phyloP scores from a whole-genome alignment of 352 stramenopile species.

The Lagenidium giganteum region DNA sequence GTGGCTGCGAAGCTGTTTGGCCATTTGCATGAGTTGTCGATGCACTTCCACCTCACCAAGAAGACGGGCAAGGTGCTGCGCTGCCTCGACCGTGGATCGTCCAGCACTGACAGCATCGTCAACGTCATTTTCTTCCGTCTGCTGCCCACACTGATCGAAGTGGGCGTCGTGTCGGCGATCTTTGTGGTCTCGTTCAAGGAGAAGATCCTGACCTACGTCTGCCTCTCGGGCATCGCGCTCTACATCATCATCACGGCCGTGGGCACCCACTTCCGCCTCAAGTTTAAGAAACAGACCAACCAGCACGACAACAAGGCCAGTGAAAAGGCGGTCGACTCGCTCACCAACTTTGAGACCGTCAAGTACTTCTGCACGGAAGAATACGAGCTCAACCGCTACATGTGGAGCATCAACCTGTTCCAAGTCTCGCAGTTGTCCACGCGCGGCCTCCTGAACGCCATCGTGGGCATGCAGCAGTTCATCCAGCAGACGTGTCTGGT shows the following conservation, averaged over 20 bases:
- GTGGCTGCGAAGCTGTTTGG: constrained; percentile 91
- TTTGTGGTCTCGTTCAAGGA: constrained; percentile 91
- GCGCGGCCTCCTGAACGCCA: constrained; percentile 85
- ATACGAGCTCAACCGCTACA: constrained; percentile 84
- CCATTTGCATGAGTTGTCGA: constrained; percentile 92
- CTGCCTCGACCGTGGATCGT: constrained; percentile 82
- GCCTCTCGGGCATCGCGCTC: constrained; percentile 89
- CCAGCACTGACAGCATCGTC: constrained; percentile 90
- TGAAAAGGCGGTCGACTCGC: constrained; percentile 93
- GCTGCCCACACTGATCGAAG: constrained; percentile 91
- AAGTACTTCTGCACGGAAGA: constrained; percentile 96
- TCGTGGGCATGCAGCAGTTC: constrained; percentile 94
- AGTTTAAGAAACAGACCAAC: constrained; percentile 92
- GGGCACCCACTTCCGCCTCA: constrained; percentile 56
- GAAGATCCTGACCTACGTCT: constrained; percentile 79
- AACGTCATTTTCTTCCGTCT: constrained; percentile 97
- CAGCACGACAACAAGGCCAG: constrained; percentile 96
- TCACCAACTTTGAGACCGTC: constrained; percentile 98
- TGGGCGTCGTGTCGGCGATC: constrained; percentile 90
- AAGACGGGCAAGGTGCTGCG: constrained; percentile 96
- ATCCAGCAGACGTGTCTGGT: constrained; percentile 86
- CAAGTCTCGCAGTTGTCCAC: constrained; percentile 89
- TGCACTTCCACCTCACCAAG: constrained; percentile 97
- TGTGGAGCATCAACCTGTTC: constrained; percentile 80
- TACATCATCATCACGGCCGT: constrained; percentile 92